phyloP scores from a whole-genome alignment of 2,329 filamentous ascomycete species.

The Emergomyces orientalis region DNA sequence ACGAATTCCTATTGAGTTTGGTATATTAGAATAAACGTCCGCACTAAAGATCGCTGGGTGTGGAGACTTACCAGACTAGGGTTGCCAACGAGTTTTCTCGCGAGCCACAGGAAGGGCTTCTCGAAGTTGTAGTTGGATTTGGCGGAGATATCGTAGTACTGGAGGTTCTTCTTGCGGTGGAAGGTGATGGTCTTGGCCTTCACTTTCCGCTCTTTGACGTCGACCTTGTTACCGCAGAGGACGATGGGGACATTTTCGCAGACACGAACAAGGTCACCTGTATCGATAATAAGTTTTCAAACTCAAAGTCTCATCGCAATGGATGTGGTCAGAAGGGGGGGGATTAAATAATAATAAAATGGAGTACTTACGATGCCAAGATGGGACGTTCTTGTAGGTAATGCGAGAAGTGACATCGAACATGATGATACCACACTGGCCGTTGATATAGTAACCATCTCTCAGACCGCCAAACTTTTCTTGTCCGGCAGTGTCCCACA shows the following conservation, averaged over 20 bases:
- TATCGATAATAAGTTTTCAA: constrained; percentile 12
- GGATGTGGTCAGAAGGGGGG: too few relatives aligned
- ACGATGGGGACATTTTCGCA: constrained; percentile 99
- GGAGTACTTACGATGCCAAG: constrained; percentile 80
- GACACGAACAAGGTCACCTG: constrained; percentile 90
- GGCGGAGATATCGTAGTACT: constrained; percentile 98
- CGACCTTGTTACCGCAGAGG: constrained; percentile 93
- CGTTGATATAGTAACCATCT: constrained; percentile 99
- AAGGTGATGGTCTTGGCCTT: constrained; percentile 99
- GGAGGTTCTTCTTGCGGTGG: constrained; percentile 99
- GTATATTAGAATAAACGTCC: constrained; percentile 18
- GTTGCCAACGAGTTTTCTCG: constrained; percentile 97
- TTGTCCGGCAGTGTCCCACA: constrained; percentile 98
- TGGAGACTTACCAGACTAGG: constrained; percentile 57
- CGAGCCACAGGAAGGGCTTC: constrained; percentile 98
- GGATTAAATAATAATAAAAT: background rate
- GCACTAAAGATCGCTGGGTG: constrained; percentile 8
- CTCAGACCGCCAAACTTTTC: constrained; percentile 98
- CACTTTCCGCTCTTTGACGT: constrained; percentile 99
- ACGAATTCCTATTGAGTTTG: constrained; percentile 68
- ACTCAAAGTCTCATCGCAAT: background rate
- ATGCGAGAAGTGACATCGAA: constrained; percentile 99
- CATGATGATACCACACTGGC: constrained; percentile 97
- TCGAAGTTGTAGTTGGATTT: constrained; percentile 96
- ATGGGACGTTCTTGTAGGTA: constrained; percentile 94